A percentile compares a stretch with the other conserved stretches of the same genome.
Conservation (phyloP, 495 filamentous ascomycete genomes). For the Aspergillus heteromorphus region DNA sequence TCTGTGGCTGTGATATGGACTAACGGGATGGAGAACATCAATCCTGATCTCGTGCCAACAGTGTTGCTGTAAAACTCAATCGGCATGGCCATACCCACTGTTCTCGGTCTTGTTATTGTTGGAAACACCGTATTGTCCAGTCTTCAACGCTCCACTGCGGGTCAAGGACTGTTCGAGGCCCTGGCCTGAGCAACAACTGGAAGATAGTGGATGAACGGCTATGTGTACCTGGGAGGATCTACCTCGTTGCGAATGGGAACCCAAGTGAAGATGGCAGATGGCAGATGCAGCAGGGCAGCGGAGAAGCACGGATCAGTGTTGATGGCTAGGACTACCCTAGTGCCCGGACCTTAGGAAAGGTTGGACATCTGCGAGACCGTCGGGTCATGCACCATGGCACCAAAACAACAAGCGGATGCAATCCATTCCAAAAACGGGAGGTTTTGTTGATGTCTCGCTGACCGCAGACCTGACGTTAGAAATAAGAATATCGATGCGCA, state of each 20-base stretch:
- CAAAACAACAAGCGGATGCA: not conserved
- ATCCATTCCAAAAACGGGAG: not conserved
- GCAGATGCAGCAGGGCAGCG: not conserved
- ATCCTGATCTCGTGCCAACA: not conserved
- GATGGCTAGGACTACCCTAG: not conserved
- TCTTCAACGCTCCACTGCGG: not conserved
- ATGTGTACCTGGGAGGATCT: not conserved
- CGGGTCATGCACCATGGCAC: not conserved
- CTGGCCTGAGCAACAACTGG: not conserved
- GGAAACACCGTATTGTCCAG: not conserved
- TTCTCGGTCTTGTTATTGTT: not conserved
- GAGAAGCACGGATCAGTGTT: not conserved
- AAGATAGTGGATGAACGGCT: not conserved
- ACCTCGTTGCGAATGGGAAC: not conserved
- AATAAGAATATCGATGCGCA: not conserved
- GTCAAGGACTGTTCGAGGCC: not conserved
- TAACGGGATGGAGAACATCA: not conserved
- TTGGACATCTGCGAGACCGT: not conserved
- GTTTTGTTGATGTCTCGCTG: not conserved
- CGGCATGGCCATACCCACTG: not conserved
- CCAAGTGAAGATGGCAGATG: not conserved
- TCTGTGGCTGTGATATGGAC: not conserved
- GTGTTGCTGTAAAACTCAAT: not conserved
- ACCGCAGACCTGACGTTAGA: conserved; percentile 1
- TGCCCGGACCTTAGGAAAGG: not conserved